A percentile compares a stretch with the other conserved stretches of the same genome.
Evolutionary conservation across 2,329 filamentous ascomycete species (phyloP).

Genomic region (Fusarium mexicanum): DNA sequence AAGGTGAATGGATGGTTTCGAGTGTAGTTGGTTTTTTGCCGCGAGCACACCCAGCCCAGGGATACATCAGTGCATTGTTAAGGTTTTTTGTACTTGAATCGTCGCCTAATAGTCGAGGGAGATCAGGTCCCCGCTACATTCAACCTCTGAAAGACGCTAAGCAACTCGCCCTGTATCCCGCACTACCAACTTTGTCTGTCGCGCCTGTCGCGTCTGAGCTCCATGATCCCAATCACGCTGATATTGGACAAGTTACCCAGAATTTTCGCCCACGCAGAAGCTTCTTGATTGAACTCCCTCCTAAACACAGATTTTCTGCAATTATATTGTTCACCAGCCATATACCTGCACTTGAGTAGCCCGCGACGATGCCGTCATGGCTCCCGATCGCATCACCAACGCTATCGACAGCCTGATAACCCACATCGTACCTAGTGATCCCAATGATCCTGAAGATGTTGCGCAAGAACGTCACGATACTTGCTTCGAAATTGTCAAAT

Average conservation of each 20-base stretch:
- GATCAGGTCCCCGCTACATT: slow-evolving; percentile 34
- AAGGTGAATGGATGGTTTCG: slow-evolving; percentile 43
- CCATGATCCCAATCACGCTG: slow-evolving; percentile 8
- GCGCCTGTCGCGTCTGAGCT: slow-evolving; percentile 43
- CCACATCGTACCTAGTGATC: slow-evolving; percentile 74
- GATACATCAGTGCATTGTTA: slow-evolving; percentile 29
- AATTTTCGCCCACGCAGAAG: background rate
- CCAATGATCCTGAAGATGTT: slow-evolving; percentile 72
- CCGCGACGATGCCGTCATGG: slow-evolving; percentile 63
- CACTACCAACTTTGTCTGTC: slow-evolving; percentile 37
- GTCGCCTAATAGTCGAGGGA: background rate
- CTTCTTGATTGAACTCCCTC: background rate
- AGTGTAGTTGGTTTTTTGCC: slow-evolving; percentile 51
- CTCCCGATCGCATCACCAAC: slow-evolving; percentile 75
- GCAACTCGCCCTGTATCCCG: slow-evolving; percentile 25
- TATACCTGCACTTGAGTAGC: slow-evolving; percentile 4
- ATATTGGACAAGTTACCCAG: background rate
- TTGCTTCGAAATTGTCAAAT: slow-evolving; percentile 61
- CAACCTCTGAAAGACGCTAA: slow-evolving; percentile 16
- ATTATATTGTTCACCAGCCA: background rate
- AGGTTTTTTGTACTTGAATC: slow-evolving; percentile 41
- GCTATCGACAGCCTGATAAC: slow-evolving; percentile 83
- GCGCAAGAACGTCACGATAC: slow-evolving; percentile 76
- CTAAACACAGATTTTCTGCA: background rate
- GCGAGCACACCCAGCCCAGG: slow-evolving; percentile 37